Conservation (phyloP, 495 filamentous ascomycete genomes). For the Daldinia childiae region DNA sequence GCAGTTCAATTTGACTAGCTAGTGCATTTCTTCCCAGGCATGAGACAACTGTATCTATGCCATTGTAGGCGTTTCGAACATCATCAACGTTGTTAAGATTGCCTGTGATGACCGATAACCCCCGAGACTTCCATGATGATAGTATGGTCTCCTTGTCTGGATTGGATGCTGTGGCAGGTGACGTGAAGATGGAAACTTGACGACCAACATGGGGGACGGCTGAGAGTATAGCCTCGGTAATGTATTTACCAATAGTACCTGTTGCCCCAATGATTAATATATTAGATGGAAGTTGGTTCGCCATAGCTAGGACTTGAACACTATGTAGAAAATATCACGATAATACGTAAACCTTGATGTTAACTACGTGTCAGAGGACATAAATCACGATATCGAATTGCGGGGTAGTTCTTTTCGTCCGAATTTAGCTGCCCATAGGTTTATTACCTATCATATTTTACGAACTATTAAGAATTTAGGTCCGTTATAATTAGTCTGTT, state of each 20-base stretch:
- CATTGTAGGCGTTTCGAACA: slow-evolving; percentile 63
- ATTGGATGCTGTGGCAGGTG: slow-evolving; percentile 55
- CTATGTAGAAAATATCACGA: not conserved
- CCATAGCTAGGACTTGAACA: slow-evolving; percentile 32
- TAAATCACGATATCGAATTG: not conserved
- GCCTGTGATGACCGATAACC: slow-evolving; percentile 68
- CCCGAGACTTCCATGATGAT: slow-evolving; percentile 57
- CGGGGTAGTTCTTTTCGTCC: not conserved
- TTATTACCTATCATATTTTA: not conserved
- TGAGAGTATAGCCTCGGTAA: slow-evolving; percentile 65
- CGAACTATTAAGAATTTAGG: not conserved
- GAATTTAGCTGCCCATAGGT: not conserved
- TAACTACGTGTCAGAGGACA: not conserved
- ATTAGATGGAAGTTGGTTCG: slow-evolving; percentile 53
- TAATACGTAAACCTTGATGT: not conserved
- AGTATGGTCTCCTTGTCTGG: slow-evolving; percentile 59
- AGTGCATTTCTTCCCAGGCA: slow-evolving; percentile 69
- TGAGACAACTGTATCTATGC: slow-evolving; percentile 73
- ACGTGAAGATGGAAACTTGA: slow-evolving; percentile 72
- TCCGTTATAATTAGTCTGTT: not conserved
- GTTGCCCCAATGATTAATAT: slow-evolving; percentile 77
- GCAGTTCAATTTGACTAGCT: slow-evolving; percentile 65
- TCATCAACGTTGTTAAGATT: slow-evolving; percentile 63
- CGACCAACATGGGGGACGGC: slow-evolving; percentile 60
- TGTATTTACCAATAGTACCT: slow-evolving; percentile 72